Base-by-base conservation (phyloP, 768 basidiomycete genomes). In the Suillus fuscotomentosus region DNA sequence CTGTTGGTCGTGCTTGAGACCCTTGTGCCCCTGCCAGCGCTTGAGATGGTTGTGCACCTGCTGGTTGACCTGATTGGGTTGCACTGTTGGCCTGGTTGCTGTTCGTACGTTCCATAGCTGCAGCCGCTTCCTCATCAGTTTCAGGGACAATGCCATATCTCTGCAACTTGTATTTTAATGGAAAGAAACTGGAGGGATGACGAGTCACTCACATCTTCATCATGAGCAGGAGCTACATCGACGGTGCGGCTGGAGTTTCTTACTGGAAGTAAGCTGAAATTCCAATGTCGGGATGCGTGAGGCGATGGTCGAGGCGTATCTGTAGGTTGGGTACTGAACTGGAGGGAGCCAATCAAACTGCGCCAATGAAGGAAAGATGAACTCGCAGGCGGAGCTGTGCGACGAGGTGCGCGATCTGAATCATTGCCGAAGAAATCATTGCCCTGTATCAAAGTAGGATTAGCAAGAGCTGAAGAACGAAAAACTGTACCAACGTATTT, bases 141-240 rank as follows among this genome's bases (percentile, higher is more conserved):
- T 50, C 48, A 8, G 48, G 48, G 6, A 13, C 10, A 50, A 50
- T 50, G 2, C 48, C 48, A 24, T 50, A 50, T 24, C 48, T 50
- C 48, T 50, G 24, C 24, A 50, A 24, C 27, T 27, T 14, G 5
- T 1, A 8, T 15, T 24, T 50, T 3, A 24, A 24, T 24, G 24
- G 0, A 3, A 50, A 8, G 13, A 24, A 15, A 27, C 5, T 0
- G 5, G 22, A 50, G 7, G 0, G 7, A 27, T 0, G 48, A 3
- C 14, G 6, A 50, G 22, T 14, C 6, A 8, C 14, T 50, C 6
- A 50, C 48, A 24, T 50, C 14, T 24, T 50, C 24, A 9, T 24
- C 24, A 0, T 7, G 22, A 14, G 8, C 22, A 3, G 14, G 22
- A 15, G 48, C 24, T 14, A 50, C 48, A 15, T 50, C 5, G 3